These are phyloP conservation scores for Ganoderma boninense DNA, from an alignment of 1,284 basidiomycete species.

Conservation along the genomic window DNA sequence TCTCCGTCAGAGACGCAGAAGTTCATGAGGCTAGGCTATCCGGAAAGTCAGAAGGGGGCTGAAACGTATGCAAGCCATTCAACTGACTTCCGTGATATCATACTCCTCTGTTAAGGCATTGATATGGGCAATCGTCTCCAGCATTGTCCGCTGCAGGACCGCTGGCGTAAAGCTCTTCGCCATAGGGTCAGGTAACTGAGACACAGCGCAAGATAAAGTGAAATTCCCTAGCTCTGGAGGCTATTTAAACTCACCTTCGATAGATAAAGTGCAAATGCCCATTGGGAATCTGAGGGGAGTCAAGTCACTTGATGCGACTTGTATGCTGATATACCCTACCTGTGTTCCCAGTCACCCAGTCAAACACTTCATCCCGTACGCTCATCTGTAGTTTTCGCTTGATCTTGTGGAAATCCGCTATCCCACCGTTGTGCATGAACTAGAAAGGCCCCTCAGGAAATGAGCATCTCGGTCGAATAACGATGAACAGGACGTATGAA, in stretches of 20 bases:
- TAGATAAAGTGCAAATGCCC: constrained; percentile 92
- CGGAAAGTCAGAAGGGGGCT: constrained; percentile 21
- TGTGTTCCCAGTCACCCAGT: constrained; percentile 91
- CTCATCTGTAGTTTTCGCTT: constrained; percentile 82
- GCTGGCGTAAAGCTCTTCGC: constrained; percentile 73
- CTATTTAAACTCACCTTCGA: constrained; percentile 67
- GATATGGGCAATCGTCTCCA: constrained; percentile 82
- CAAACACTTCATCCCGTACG: constrained; percentile 85
- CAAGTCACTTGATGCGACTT: neutral
- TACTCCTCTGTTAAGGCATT: constrained; percentile 82
- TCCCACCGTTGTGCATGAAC: constrained; percentile 97
- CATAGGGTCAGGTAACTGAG: constrained; percentile 82
- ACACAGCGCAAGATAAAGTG: constrained; percentile 8
- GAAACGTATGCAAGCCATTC: neutral
- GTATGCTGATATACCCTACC: constrained; percentile 51
- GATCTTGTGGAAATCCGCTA: constrained; percentile 82
- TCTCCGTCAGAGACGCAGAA: constrained; percentile 97
- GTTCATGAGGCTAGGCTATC: constrained; percentile 90
- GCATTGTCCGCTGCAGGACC: constrained; percentile 82
- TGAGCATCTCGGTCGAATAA: neutral
- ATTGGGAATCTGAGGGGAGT: constrained; percentile 80
- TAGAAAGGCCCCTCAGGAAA: constrained; percentile 40
- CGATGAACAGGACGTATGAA: constrained; percentile 42
- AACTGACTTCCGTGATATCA: constrained; percentile 71
- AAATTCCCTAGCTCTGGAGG: neutral